Base-by-base conservation (phyloP, 2,329 filamentous ascomycete genomes). In the Diaporthe vexans region DNA sequence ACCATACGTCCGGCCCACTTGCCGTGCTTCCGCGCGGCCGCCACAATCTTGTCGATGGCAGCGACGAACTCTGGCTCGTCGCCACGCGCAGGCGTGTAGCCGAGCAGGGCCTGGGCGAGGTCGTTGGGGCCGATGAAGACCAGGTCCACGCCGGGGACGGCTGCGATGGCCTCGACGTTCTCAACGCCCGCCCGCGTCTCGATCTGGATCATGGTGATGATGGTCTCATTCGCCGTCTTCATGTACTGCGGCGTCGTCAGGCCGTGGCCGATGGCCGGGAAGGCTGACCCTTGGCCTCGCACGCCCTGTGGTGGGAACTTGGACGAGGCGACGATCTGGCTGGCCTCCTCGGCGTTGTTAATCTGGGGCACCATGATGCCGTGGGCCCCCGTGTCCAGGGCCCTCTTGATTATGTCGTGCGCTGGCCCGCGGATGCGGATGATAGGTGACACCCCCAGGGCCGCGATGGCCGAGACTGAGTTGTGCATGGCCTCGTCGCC, bases 271-370 rank as follows among this genome's bases (percentile, higher is more conserved):
- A 88, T 86, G 46, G 84, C 83, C 56, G 86, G 85, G 75, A 88
- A 85, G 40, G 87, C 86, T 11, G 86, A 88, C 46, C 87, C 87
- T 72, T 86, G 87, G 43, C 87, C 87, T 73, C 87, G 85, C 35
- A 83, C 80, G 54, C 87, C 88, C 73, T 82, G 79, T 2, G 87
- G 88, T 2, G 88, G 88, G 71, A 89, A 89, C 76, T 88, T 89
- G 76, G 86, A 84, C 13, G 85, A 83, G 76, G 83, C 81, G 11
- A 89, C 87, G 19, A 88, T 82, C 63, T 85, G 80, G 70, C 78
- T 81, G 33, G 85, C 86, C 75, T 88, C 84, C 13, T 88, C 84
- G 6, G 83, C 84, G 8, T 82, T 88, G 77, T 84, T 84, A 74
- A 86, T 82, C 61, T 84, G 81, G 3, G 80, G 80, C n/a, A 80